These are phyloP conservation scores for Nitzschia sp. DNA, from an alignment of 108 stramenopile species.

Conservation along the genomic window DNA sequence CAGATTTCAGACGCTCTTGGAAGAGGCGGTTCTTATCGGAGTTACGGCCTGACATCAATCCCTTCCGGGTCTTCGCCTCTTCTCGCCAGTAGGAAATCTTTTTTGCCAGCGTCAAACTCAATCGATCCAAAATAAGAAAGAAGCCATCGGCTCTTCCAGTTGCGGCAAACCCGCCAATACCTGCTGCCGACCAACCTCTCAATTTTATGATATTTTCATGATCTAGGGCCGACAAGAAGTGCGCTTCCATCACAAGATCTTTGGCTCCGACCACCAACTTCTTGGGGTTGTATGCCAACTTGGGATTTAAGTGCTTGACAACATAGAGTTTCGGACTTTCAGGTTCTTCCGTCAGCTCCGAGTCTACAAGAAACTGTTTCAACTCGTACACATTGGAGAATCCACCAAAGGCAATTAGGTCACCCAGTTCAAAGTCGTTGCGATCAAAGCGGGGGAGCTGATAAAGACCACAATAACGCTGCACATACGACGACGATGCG, in stretches of 20 bases:
- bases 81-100: conserved; percentile 50
- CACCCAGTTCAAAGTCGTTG: conserved; percentile 53
- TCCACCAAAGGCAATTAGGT: conserved; percentile 56
- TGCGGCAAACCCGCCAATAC: conserved; percentile 54
- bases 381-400: conserved; percentile 53
- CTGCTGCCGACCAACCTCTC: conserved; percentile 71
- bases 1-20: conserved; percentile 35
- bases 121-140: conserved; percentile 54
- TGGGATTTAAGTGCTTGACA: conserved; percentile 74
- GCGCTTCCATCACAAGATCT: conserved; percentile 63
- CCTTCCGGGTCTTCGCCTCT: conserved; percentile 41
- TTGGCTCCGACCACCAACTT: conserved; percentile 62
- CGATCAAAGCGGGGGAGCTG: conserved; percentile 48
- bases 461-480: conserved; percentile 42
- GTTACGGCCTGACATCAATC: conserved; percentile 23
- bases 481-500: conserved; percentile 43
- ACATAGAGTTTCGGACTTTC: conserved; percentile 37
- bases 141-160: conserved; percentile 56
- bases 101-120: conserved; percentile 42
- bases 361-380: conserved; percentile 27
- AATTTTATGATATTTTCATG: conserved; percentile 73
- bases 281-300: conserved; percentile 54
- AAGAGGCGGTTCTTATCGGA: conserved; percentile 32
- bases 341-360: conserved; percentile 31
- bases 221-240: conserved; percentile 49